Evolutionary conservation across 257 asterid genomes (phyloP).

Genomic region (Dorcoceras hygrometricum): DNA sequence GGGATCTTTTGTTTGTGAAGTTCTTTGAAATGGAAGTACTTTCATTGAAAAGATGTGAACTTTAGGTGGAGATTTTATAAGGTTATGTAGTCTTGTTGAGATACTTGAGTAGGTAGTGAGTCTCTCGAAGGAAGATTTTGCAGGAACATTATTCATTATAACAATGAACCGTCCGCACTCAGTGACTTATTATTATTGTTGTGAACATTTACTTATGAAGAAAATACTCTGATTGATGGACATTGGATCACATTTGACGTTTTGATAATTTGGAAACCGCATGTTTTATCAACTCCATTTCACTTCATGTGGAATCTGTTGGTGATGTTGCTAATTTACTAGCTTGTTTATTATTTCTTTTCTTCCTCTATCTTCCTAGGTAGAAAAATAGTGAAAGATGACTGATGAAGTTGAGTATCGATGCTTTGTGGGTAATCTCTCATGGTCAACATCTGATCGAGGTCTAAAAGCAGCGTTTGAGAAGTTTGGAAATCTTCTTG

Average conservation of each 20-base stretch:
- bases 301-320: not conserved
- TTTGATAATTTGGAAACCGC: not conserved
- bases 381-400: conserved; percentile 25
- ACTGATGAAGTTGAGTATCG: conserved; percentile 51
- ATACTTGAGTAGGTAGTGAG: not conserved
- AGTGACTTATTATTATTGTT: not conserved
- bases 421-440: conserved; percentile 58
- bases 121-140: not conserved
- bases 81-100: not conserved
- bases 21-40: not conserved
- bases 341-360: too few species aligned
- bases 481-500: conserved; percentile 58
- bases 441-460: conserved; percentile 58
- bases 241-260: not conserved
- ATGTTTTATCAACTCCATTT: not conserved
- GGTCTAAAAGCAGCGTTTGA: conserved; percentile 60
- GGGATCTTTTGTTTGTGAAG: not conserved
- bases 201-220: not conserved
- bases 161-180: not conserved
- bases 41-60: not conserved
- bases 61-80: not conserved
- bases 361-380: not conserved
- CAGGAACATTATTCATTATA: not conserved
- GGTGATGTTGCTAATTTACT: not conserved
- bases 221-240: not conserved